Evolutionary conservation across 345 rosid genomes (phyloP).

Genomic region (Raphanus raphanistrum): DNA sequence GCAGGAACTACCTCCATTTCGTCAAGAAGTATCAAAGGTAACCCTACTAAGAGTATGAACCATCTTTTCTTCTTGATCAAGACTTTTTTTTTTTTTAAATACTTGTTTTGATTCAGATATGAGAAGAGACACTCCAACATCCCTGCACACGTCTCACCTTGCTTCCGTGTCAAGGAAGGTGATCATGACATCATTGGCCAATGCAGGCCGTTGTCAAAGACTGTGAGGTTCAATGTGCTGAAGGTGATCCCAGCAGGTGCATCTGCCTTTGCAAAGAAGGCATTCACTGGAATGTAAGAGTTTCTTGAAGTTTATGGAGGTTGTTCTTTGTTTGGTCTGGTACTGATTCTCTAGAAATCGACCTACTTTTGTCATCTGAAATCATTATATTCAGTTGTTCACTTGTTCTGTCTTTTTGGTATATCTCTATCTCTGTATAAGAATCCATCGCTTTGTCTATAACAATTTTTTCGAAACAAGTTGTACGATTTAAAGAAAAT

Average conservation of each 20-base stretch:
- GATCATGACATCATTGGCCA: constrained; percentile 76
- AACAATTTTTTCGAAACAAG: not conserved
- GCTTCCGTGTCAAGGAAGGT: constrained; percentile 79
- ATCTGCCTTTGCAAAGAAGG: constrained; percentile 70
- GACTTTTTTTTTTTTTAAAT: too few species aligned
- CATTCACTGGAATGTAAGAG: constrained; percentile 55
- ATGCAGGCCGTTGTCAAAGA: constrained; percentile 86
- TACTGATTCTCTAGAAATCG: constrained; percentile 11
- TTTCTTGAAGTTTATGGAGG: constrained; percentile 4
- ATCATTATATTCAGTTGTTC: not conserved
- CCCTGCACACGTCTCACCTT: constrained; percentile 67
- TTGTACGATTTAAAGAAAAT: not conserved
- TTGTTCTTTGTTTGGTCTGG: constrained; percentile 12
- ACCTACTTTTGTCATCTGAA: not conserved
- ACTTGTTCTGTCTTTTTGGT: not conserved
- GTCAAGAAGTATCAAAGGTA: constrained; percentile 92
- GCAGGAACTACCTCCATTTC: constrained; percentile 84
- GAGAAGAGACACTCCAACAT: constrained; percentile 83
- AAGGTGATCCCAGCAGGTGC: constrained; percentile 84
- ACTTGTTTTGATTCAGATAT: constrained; percentile 39
- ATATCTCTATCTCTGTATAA: not conserved
- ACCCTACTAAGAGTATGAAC: too few species aligned
- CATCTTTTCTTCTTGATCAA: too few species aligned
- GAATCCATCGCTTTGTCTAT: not conserved
- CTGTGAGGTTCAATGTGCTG: constrained; percentile 73